Base-by-base conservation (phyloP, 2,329 filamentous ascomycete species). In the Phyllachora maydis region DNA sequence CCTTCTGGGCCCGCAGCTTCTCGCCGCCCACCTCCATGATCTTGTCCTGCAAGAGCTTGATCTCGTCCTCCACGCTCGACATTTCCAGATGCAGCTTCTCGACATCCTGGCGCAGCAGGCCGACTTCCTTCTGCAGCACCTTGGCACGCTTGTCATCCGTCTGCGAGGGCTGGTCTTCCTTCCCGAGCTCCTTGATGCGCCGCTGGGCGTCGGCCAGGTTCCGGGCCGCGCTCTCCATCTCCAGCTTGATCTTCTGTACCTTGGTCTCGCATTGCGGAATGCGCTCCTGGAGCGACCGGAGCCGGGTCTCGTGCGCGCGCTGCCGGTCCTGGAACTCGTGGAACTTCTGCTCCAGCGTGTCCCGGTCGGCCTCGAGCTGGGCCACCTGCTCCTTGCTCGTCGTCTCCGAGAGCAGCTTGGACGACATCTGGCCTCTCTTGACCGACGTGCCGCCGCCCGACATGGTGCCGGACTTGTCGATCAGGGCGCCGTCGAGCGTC, bases 1-100 rank as follows among this genome's bases (percentile, higher is more conserved):
- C 71, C 36, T 88, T 83, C 43, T 98, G 85, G 11, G 73, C 66
- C 26, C 88, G 73, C 11, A 98, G 67, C 49, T 79, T 82, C 39
- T 95, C 82, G 48, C 88, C 88, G 40, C 88, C 88, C 32, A 92
- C 74, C 47, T 93, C 75, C 88, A 98, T 95, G 40, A 98, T 98
- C 56, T 83, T 91, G 59, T 88, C 74, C 43, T 98, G 85, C 2
- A 98, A 58, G 11, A 62, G 62, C 49, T 91, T 85, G 49, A 98
- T 95, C 46, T 95, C 88, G 14, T 73, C 71, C 43, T 98, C 88
- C 6, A 92, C 70, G 21, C 73, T 88, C 2, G 77, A 67, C n/a
- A 77, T 93, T 47, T 95, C 81, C 7, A 65, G 59, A 30, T 70
- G 78, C 7, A 98, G 61, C 37, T 74, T 76, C 28, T 75, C 66